Evolutionary conservation across 345 rosid genomes (phyloP).

Genomic region (Salix udensis): DNA sequence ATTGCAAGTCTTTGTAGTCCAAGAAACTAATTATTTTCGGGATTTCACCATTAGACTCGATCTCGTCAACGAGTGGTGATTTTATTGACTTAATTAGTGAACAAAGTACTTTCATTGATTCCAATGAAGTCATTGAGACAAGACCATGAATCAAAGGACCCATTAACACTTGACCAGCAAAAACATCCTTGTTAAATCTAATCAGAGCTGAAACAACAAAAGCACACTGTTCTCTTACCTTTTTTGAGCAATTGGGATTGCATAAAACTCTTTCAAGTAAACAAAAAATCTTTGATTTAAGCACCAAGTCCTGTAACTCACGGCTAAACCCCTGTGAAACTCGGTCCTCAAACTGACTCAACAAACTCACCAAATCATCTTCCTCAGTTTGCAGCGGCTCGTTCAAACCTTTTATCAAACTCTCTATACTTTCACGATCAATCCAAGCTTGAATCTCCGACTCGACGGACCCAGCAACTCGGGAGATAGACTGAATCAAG

Average conservation of each 20-base stretch:
- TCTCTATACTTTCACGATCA: constrained; percentile 59
- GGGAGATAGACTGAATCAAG: constrained; percentile 56
- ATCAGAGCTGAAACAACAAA: constrained; percentile 42
- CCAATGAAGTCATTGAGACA: constrained; percentile 30
- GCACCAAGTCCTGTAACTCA: constrained; percentile 51
- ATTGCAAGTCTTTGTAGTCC: constrained; percentile 41
- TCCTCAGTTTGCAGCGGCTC: constrained; percentile 21
- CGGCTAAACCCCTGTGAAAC: constrained; percentile 46
- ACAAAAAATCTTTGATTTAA: constrained; percentile 45
- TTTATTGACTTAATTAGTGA: constrained; percentile 44
- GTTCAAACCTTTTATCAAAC: constrained; percentile 28
- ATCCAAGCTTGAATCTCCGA: constrained; percentile 70
- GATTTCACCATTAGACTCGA: constrained; percentile 44
- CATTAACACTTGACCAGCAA: constrained; percentile 57
- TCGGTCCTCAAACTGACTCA: constrained; percentile 46
- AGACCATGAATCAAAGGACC: constrained; percentile 45
- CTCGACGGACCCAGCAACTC: constrained; percentile 61
- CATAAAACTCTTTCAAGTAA: constrained; percentile 35
- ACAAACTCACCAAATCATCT: constrained; percentile 37
- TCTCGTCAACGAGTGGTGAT: constrained; percentile 61
- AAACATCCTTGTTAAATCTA: constrained; percentile 65
- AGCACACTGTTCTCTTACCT: constrained; percentile 44
- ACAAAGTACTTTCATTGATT: constrained; percentile 38
- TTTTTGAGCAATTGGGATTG: constrained; percentile 25
- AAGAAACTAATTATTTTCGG: constrained; percentile 40